Percentiles rank a stretch among this genome's conserved stretches.
Conservation (phyloP, 208 protist genomes). For the Acanthamoeba sp. region DNA sequence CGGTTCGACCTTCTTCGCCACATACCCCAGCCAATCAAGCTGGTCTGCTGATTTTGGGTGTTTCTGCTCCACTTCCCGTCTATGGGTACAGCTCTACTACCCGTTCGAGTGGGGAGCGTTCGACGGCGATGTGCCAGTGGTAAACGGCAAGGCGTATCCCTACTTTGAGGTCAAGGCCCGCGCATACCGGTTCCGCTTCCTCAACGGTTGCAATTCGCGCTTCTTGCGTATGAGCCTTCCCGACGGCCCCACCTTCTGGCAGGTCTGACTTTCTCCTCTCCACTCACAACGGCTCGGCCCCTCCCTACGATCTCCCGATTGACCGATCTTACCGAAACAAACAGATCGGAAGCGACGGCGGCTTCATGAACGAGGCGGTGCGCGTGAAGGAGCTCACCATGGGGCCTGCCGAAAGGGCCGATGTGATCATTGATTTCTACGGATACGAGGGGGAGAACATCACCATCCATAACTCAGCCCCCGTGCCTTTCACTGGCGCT, state of each 20-base stretch:
- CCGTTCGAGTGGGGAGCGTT: conserved; percentile 30
- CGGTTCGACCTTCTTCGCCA: neutral
- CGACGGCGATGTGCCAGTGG: neutral
- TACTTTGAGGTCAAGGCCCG: conserved; percentile 11
- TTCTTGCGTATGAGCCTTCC: conserved; percentile 11
- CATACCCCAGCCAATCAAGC: too few species aligned
- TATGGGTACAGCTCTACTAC: conserved; percentile 40
- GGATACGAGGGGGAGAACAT: neutral
- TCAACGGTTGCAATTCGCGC: conserved; percentile 31
- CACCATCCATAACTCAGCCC: neutral
- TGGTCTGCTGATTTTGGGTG: too few species aligned
- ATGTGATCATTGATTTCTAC: conserved; percentile 14
- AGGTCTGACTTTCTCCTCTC: neutral
- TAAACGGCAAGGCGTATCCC: conserved; percentile 35
- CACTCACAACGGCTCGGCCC: too few species aligned
- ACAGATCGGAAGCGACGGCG: conserved; percentile 5
- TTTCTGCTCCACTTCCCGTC: too few species aligned
- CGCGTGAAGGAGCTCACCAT: neutral
- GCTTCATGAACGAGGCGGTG: neutral
- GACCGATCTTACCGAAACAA: too few species aligned
- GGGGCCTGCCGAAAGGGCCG: neutral
- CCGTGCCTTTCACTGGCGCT: neutral
- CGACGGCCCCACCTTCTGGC: conserved; percentile 1
- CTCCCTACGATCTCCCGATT: too few species aligned
- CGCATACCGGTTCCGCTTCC: conserved; percentile 27